phyloP scores from a whole-genome alignment of 352 stramenopile genomes.

The Globisporangium apiculatum region DNA sequence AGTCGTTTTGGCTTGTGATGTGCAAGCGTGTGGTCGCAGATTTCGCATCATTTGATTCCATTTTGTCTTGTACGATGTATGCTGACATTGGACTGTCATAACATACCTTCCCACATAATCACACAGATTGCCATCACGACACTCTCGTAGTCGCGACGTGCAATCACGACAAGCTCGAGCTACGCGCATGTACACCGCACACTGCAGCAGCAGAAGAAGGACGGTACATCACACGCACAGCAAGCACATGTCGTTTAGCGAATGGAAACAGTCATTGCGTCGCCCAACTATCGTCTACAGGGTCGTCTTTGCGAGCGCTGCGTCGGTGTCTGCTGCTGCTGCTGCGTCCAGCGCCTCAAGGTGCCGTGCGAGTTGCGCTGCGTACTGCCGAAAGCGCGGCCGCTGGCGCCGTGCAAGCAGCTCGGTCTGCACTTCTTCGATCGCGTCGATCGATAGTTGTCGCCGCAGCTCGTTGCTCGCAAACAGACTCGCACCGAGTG shows the following conservation, averaged over 20 bases:
- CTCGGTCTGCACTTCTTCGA: conserved; percentile 27
- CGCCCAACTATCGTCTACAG: no score
- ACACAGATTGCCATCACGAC: neutral
- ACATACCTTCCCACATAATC: neutral
- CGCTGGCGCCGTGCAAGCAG: conserved; percentile 29
- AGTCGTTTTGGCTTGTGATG: neutral
- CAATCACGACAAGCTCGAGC: neutral
- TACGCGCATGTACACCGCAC: neutral
- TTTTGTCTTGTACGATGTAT: neutral
- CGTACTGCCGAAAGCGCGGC: conserved; percentile 56
- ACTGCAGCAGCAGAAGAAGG: no score
- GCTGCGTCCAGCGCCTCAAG: conserved; percentile 5
- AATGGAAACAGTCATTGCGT: no score
- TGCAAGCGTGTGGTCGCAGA: neutral
- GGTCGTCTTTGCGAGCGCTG: neutral
- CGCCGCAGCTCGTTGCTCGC: conserved; percentile 8
- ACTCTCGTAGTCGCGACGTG: no score
- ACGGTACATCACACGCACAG: no score
- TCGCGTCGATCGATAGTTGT: conserved; percentile 12
- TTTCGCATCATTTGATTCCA: neutral
- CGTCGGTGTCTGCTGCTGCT: neutral
- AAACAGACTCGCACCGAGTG: conserved; percentile 9
- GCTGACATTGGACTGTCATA: neutral
- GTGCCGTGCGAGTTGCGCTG: conserved; percentile 19
- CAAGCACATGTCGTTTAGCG: no score